phyloP scores from a whole-genome alignment of 164 flowering plant genomes.

The Nelumbo lutea region DNA sequence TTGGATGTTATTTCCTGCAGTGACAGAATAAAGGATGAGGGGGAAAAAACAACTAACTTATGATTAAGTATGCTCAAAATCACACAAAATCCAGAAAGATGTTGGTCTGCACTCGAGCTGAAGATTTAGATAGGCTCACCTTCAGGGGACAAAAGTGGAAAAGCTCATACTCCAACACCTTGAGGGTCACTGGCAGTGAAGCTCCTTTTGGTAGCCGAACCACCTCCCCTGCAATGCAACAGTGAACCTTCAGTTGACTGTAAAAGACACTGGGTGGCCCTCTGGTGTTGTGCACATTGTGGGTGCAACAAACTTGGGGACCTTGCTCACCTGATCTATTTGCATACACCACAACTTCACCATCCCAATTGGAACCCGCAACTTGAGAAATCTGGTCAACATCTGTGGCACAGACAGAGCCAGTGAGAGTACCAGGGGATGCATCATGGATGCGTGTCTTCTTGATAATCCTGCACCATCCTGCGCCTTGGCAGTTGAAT shows the following conservation, averaged over 20 bases:
- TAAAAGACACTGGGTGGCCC: too few species aligned
- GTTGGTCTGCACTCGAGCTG: too few species aligned
- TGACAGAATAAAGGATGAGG: neutral
- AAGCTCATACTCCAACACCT: conserved; percentile 77
- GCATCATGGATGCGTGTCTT: conserved; percentile 81
- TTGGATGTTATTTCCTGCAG: conserved; percentile 45
- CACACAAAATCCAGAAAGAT: neutral
- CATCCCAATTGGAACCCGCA: conserved; percentile 68
- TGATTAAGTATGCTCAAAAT: too few species aligned
- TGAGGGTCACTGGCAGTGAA: conserved; percentile 74
- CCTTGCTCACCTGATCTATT: conserved; percentile 44
- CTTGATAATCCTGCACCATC: conserved; percentile 81
- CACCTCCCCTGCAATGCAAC: conserved; percentile 50
- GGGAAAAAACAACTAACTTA: too few species aligned
- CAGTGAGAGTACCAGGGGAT: conserved; percentile 70
- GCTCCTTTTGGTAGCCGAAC: conserved; percentile 65
- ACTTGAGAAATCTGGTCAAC: conserved; percentile 56
- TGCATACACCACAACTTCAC: conserved; percentile 56
- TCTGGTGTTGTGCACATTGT: too few species aligned
- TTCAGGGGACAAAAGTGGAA: conserved; percentile 81
- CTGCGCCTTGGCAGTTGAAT: conserved; percentile 99
- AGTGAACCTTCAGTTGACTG: too few species aligned
- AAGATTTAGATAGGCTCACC: conserved; percentile 29
- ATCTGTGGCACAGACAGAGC: conserved; percentile 57
- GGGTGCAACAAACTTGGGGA: neutral